Percentiles rank a stretch among this genome's conserved stretches.
Evolutionary conservation across 805 yeast species (phyloP).

Genomic region (Wickerhamomyces hampshirensis): DNA sequence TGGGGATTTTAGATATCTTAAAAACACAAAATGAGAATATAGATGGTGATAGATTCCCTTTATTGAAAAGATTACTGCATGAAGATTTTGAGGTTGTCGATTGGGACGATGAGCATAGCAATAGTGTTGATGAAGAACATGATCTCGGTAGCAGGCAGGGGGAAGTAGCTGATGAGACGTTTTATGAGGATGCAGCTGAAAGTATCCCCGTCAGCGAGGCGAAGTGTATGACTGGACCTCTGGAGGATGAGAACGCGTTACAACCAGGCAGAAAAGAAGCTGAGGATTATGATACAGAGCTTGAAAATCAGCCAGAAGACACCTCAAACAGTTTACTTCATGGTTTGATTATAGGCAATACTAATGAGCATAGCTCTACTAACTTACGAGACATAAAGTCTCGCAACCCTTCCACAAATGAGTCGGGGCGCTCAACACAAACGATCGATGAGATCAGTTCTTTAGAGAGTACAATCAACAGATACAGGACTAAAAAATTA

Average conservation of each 20-base stretch:
- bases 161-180: neutral
- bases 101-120: neutral
- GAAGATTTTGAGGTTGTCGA: slow-evolving; percentile 15
- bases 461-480: slow-evolving; percentile 1
- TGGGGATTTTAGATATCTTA: slow-evolving; percentile 5
- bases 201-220: too few species aligned
- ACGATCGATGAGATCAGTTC: neutral
- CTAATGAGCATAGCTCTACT: too few species aligned
- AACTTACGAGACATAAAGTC: neutral
- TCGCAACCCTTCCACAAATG: slow-evolving; percentile 1
- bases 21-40: slow-evolving; percentile 1
- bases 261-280: neutral
- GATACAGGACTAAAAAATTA: slow-evolving; percentile 1
- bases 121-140: neutral
- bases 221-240: too few species aligned
- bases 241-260: neutral
- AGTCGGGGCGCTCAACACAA: neutral
- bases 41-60: slow-evolving; percentile 11
- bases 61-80: slow-evolving; percentile 9
- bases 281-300: neutral
- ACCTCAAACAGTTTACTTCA: too few species aligned
- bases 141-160: too few species aligned
- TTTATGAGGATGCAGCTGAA: neutral
- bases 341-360: neutral
- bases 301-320: neutral